A percentile compares a stretch with the other conserved stretches of the same genome.
Evolutionary conservation across 73 alveolate species (phyloP).

Genomic region (Paramecium primaurelia): DNA sequence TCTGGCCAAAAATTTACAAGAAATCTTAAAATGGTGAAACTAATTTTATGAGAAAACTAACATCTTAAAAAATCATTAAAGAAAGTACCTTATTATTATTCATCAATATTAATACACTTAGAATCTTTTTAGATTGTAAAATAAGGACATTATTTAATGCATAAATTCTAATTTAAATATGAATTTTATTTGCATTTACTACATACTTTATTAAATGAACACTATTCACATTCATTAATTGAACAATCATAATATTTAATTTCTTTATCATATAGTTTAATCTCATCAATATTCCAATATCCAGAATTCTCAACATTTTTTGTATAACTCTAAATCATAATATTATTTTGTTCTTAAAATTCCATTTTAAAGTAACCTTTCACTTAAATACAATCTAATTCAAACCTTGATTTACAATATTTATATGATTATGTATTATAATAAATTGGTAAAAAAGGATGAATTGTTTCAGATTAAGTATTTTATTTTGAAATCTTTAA

Average conservation of each 20-base stretch:
- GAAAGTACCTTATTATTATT: neutral
- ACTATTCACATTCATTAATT: neutral
- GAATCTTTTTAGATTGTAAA: neutral
- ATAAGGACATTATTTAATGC: slow-evolving; percentile 13
- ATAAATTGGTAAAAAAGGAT: neutral
- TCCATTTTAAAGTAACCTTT: neutral
- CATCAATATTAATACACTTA: neutral
- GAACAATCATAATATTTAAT: neutral
- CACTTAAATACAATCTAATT: neutral
- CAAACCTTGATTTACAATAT: neutral
- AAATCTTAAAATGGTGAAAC: neutral
- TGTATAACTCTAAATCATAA: neutral
- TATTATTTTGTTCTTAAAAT: neutral
- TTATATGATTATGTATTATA: neutral
- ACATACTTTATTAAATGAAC: neutral
- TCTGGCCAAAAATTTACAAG: neutral
- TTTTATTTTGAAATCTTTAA: neutral
- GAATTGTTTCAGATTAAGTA: neutral
- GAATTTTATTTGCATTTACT: neutral
- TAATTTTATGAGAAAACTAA: neutral
- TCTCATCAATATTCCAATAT: neutral
- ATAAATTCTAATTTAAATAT: neutral
- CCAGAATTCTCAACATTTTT: neutral
- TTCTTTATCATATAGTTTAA: neutral
- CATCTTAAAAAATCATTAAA: neutral